A percentile compares a stretch with the other conserved stretches of the same genome.
These are phyloP conservation scores for Aspergillus pseudoterreus DNA, from an alignment of 2,329 filamentous ascomycete species.

Conservation along the genomic window DNA sequence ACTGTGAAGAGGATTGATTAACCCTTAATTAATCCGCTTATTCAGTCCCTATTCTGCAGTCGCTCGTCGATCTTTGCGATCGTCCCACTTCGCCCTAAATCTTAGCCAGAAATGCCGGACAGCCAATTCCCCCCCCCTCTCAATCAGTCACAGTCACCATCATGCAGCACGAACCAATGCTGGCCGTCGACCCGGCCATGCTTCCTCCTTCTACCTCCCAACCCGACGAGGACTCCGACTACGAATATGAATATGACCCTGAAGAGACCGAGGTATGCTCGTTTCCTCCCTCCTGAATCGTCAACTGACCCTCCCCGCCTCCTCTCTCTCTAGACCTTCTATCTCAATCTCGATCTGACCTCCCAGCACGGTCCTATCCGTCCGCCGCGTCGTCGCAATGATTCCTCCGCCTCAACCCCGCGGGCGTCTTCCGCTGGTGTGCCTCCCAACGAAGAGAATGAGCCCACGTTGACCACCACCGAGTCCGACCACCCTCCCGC, in stretches of 20 bases:
- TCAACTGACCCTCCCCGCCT: not conserved
- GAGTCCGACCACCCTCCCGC: slow-evolving; percentile 18
- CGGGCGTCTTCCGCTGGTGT: slow-evolving; percentile 2
- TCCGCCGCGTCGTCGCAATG: slow-evolving; percentile 27
- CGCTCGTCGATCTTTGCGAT: no score
- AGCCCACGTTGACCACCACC: slow-evolving; percentile 32
- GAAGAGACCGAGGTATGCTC: slow-evolving; percentile 49
- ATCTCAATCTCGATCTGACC: slow-evolving; percentile 58
- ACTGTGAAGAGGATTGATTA: no score
- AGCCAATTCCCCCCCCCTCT: no score
- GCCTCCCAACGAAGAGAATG: slow-evolving; percentile 24
- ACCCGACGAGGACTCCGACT: slow-evolving; percentile 48
- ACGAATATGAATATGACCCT: slow-evolving; percentile 59
- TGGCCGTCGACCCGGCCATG: slow-evolving; percentile 23
- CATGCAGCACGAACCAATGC: slow-evolving; percentile 10
- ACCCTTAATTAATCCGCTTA: no score
- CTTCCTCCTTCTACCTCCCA: slow-evolving; percentile 19
- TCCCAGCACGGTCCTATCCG: slow-evolving; percentile 39
- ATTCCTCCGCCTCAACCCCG: slow-evolving; percentile 10
- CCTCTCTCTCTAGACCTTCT: slow-evolving; percentile 48
- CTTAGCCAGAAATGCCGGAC: no score
- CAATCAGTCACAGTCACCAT: not conserved
- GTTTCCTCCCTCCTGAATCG: not conserved
- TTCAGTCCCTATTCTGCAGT: no score
- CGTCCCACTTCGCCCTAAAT: no score